Conservation (phyloP, 2,329 filamentous ascomycete species). For the Penicillium frequentans region DNA sequence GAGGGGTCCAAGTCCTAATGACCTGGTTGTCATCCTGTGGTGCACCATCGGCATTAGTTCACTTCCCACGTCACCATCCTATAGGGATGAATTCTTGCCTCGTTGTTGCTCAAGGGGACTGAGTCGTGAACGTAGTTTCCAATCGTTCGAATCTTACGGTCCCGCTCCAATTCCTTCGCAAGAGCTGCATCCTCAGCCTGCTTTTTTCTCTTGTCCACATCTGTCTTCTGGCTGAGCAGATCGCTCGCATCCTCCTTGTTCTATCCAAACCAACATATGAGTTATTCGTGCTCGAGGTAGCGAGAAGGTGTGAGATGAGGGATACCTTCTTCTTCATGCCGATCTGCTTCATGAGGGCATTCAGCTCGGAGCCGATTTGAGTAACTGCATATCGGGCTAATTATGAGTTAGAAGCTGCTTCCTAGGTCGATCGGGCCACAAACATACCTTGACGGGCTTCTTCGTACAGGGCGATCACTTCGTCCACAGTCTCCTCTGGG, state of each 20-base stretch:
- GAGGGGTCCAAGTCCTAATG: conserved; percentile 76
- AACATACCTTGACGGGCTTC: conserved; percentile 72
- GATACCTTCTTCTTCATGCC: conserved; percentile 82
- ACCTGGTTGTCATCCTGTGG: conserved; percentile 73
- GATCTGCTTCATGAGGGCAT: conserved; percentile 86
- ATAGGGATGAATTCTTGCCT: conserved; percentile 49
- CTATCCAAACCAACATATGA: conserved; percentile 37
- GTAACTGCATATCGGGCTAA: conserved; percentile 72
- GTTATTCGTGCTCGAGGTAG: not conserved
- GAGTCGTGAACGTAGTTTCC: conserved; percentile 91
- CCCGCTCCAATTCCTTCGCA: conserved; percentile 72
- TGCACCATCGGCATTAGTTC: not conserved
- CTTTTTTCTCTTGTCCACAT: conserved; percentile 80
- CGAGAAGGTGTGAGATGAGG: conserved; percentile 1
- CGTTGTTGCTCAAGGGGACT: conserved; percentile 79
- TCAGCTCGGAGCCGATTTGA: conserved; percentile 81
- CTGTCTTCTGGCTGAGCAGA: conserved; percentile 73
- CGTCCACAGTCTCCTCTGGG: conserved; percentile 80
- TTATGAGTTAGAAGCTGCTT: not conserved
- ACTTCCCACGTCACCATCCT: not conserved
- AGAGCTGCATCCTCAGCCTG: conserved; percentile 70
- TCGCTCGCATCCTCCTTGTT: conserved; percentile 85
- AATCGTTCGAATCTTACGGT: conserved; percentile 77
- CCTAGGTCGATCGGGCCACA: not conserved
- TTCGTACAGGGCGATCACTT: conserved; percentile 83